A percentile compares a stretch with the other conserved stretches of the same genome.
Conservation (phyloP, 2,329 filamentous ascomycete species). For the Cadophora gregata region DNA sequence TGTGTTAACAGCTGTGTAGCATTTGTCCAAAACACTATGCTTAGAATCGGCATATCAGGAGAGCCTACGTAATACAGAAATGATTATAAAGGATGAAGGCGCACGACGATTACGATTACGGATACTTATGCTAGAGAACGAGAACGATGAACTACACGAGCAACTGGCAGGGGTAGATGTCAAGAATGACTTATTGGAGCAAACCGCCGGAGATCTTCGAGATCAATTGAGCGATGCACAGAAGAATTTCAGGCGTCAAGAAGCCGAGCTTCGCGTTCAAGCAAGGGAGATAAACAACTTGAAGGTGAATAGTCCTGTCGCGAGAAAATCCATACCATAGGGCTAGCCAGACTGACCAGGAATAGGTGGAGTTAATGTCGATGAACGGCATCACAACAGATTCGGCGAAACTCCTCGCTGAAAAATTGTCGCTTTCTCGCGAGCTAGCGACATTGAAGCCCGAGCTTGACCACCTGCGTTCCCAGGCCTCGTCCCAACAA, state of each 20-base stretch:
- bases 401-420: conserved; percentile 71
- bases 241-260: conserved; percentile 41
- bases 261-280: conserved; percentile 54
- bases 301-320: conserved; percentile 50
- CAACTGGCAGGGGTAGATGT: conserved; percentile 65
- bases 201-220: conserved; percentile 53
- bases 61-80: conserved; percentile 66
- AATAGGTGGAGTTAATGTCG: conserved; percentile 72
- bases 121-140: conserved; percentile 73
- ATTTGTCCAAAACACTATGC: conserved; percentile 41
- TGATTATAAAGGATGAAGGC: conserved; percentile 77
- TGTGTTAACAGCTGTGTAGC: conserved; percentile 35
- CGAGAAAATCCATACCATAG: not conserved
- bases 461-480: conserved; percentile 66
- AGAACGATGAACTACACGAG: conserved; percentile 71
- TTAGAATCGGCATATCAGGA: conserved; percentile 76
- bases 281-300: conserved; percentile 61
- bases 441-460: conserved; percentile 64
- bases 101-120: conserved; percentile 72
- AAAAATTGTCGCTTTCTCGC: conserved; percentile 66
- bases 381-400: conserved; percentile 71
- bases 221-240: conserved; percentile 56
- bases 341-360: conserved; percentile 11
- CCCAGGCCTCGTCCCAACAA: conserved; percentile 66
- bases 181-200: conserved; percentile 61